Conservation (phyloP, 169 alveolate genomes). For the Eimeria necatrix region DNA sequence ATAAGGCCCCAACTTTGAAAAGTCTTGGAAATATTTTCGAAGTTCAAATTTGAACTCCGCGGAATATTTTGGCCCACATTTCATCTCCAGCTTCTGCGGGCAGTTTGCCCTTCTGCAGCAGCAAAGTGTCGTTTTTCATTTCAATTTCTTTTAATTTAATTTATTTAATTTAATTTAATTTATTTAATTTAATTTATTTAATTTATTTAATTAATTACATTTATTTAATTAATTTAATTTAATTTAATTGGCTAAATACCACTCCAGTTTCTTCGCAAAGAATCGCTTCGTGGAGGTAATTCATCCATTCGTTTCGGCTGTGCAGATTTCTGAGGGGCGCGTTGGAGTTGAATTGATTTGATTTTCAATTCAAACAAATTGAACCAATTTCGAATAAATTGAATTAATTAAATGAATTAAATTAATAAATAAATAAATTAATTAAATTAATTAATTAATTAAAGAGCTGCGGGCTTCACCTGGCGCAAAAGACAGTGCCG, state of each 20-base stretch:
- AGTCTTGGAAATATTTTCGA: too few relatives aligned
- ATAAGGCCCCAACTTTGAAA: too few relatives aligned
- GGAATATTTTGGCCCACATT: background rate
- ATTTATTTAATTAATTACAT: background rate
- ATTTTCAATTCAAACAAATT: background rate
- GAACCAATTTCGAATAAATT: background rate
- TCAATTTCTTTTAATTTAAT: background rate
- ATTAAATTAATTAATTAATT: background rate
- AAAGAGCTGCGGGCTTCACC: background rate
- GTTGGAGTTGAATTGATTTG: background rate
- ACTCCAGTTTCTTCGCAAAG: constrained; percentile 76
- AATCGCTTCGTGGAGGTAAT: constrained; percentile 66
- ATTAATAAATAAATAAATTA: background rate
- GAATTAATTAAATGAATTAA: background rate
- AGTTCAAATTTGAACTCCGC: background rate
- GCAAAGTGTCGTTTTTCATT: background rate
- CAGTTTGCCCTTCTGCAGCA: constrained; percentile 76
- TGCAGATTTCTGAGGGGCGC: constrained; percentile 31
- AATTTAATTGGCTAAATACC: background rate
- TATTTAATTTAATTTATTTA: background rate
- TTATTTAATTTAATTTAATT: background rate
- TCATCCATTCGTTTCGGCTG: constrained; percentile 64
- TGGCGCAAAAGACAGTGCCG: constrained; percentile 68
- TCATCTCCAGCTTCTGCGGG: constrained; percentile 78
- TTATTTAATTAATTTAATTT: background rate